A percentile compares a stretch with the other conserved stretches of the same genome.
Evolutionary conservation across 2,329 filamentous ascomycete genomes (phyloP).

Genomic region (Pseudogymnoascus sp.): DNA sequence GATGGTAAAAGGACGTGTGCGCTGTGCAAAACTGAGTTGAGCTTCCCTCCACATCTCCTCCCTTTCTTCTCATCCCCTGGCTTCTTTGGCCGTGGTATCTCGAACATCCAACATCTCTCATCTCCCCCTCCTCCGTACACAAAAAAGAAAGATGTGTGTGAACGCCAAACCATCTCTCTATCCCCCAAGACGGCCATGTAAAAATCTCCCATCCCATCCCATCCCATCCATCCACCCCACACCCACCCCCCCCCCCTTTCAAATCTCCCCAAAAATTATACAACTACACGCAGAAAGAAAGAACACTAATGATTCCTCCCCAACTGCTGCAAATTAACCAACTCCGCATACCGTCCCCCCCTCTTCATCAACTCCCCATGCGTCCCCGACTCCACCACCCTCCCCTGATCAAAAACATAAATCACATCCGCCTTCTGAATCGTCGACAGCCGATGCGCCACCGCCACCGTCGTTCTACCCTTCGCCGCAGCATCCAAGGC

Average conservation of each 20-base stretch:
- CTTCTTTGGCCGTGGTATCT: neutral
- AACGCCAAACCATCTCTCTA: slow-evolving; percentile 6
- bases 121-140: neutral
- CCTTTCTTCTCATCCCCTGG: too few relatives aligned
- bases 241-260: too few relatives aligned
- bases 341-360: slow-evolving; percentile 65
- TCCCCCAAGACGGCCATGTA: neutral
- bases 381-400: slow-evolving; percentile 75
- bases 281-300: too few relatives aligned
- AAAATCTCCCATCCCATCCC: neutral
- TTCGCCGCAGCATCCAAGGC: slow-evolving; percentile 75
- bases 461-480: slow-evolving; percentile 84
- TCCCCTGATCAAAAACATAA: slow-evolving; percentile 90
- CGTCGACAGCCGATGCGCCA: slow-evolving; percentile 83
- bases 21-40: neutral
- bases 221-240: too few relatives aligned
- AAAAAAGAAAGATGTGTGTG: neutral
- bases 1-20: too few relatives aligned
- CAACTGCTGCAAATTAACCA: slow-evolving; percentile 73
- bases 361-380: slow-evolving; percentile 64
- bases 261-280: too few relatives aligned
- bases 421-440: slow-evolving; percentile 94
- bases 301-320: slow-evolving; percentile 39
- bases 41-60: neutral
- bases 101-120: neutral